phyloP scores from a whole-genome alignment of 108 stramenopile genomes.

The Nannochloropsis gaditana region DNA sequence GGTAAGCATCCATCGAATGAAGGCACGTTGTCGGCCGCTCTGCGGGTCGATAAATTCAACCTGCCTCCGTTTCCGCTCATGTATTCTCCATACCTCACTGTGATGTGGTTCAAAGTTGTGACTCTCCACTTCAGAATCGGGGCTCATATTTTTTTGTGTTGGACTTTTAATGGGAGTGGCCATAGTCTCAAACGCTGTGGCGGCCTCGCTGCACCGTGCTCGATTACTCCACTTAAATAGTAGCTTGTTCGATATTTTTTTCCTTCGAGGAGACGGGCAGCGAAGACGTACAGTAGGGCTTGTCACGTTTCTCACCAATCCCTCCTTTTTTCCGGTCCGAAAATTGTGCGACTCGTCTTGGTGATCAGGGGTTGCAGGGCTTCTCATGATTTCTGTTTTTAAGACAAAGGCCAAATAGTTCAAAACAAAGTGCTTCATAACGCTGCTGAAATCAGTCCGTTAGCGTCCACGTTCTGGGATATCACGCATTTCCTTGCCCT shows the following conservation, averaged over 20 bases:
- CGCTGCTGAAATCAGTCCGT: too few relatives aligned
- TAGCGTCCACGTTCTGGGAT: too few relatives aligned
- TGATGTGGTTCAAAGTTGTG: conserved; percentile 4
- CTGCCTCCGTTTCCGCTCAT: background rate
- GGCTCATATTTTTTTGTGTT: background rate
- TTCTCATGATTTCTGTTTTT: too few relatives aligned
- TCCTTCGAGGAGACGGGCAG: background rate
- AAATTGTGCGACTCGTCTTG: too few relatives aligned
- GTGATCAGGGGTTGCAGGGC: too few relatives aligned
- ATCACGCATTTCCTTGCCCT: too few relatives aligned
- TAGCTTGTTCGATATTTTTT: background rate
- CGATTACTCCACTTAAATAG: background rate
- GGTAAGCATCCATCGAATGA: conserved; percentile 10
- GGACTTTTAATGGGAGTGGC: background rate
- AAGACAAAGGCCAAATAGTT: too few relatives aligned
- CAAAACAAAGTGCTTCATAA: too few relatives aligned
- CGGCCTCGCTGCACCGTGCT: background rate
- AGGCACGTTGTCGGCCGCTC: background rate
- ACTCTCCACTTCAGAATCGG: background rate
- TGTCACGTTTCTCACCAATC: background rate
- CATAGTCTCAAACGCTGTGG: background rate
- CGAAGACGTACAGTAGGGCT: conserved; percentile 9
- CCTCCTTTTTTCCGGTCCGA: too few relatives aligned
- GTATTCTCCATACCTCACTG: background rate
- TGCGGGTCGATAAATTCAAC: background rate